These are phyloP conservation scores for Phytophthora europaea DNA, from an alignment of 352 stramenopile species.

Conservation along the genomic window DNA sequence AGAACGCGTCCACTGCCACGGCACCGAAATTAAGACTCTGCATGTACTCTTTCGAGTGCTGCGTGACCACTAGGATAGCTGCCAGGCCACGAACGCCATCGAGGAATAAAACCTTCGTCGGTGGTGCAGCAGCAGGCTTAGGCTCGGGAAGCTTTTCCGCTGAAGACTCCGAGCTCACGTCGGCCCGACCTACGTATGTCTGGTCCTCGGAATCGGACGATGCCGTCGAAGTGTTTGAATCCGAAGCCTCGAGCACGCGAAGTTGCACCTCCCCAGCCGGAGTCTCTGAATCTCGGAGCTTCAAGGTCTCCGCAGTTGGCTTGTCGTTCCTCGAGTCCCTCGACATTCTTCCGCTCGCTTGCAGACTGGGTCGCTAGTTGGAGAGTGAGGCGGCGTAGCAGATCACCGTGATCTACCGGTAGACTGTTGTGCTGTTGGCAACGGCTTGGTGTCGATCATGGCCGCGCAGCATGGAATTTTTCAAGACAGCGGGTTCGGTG, in stretches of 20 bases:
- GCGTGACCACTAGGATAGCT: constrained; percentile 44
- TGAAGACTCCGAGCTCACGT: constrained; percentile 15
- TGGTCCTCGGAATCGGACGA: constrained; percentile 27
- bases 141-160: constrained; percentile 14
- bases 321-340: constrained; percentile 23
- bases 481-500: neutral
- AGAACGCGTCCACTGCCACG: constrained; percentile 53
- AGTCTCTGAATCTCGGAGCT: constrained; percentile 18
- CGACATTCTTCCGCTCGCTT: constrained; percentile 11
- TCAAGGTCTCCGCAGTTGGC: constrained; percentile 18
- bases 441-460: constrained; percentile 4
- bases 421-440: too few species aligned
- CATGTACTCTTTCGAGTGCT: constrained; percentile 45
- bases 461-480: constrained; percentile 13
- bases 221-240: constrained; percentile 17
- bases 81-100: constrained; percentile 55
- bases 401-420: neutral
- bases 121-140: constrained; percentile 6
- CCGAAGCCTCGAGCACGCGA: constrained; percentile 15
- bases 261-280: constrained; percentile 24
- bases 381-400: constrained; percentile 10
- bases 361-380: neutral
- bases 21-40: constrained; percentile 34
- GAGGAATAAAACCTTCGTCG: constrained; percentile 42
- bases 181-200: constrained; percentile 16